Base-by-base conservation (phyloP, 306 rosid species). In the Pterocarpus santalinus region DNA sequence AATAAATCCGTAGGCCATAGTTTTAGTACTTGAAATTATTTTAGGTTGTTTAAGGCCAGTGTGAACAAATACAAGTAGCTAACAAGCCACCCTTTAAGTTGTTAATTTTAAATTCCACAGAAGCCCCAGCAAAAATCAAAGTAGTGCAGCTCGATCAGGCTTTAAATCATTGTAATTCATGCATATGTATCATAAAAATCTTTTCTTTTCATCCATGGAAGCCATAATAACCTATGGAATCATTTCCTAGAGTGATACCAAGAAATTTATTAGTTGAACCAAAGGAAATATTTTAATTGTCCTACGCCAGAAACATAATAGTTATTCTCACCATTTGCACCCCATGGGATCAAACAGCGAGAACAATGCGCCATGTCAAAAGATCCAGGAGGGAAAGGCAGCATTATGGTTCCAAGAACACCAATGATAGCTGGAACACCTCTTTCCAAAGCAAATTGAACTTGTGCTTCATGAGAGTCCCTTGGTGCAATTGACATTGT, bases 281-380 rank as follows among this genome's bases (percentile, higher is more conserved):
- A 71, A 71, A 57, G 35, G 64, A 63, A 52, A 49, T 46, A 47
- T 44, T 78, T 73, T 39, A 35, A 60, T 66, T 39, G 69, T 71
- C 39, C 39, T 10, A 61, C 55, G 80, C 38, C 41, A 34, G 38
- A 73, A 51, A 76, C 56, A 57, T 58, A 10, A 28, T 34, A 47
- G 65, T 70, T 71, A 67, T 67, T 51, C 91, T 86, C 77, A 92
- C 97, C 97, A 81, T 91, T 88, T 78, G 71, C 86, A 81, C 89
- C 90, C 97, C 97, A 93, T 4, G 81, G 90, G 83, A 93, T 93
- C 91, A 88, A 85, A 84, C 94, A 93, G 76, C 91, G 97, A 78
- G 97, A 93, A 83, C 97, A 93, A 49, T 93, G 97, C 38, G 97
- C 97, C 97, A 93, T 91, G 89, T 93, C 97, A 16, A 93, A 93